A percentile compares a stretch with the other conserved stretches of the same genome.
phyloP scores from a whole-genome alignment of 139 green algal genomes.

The Chloropicon primus region DNA sequence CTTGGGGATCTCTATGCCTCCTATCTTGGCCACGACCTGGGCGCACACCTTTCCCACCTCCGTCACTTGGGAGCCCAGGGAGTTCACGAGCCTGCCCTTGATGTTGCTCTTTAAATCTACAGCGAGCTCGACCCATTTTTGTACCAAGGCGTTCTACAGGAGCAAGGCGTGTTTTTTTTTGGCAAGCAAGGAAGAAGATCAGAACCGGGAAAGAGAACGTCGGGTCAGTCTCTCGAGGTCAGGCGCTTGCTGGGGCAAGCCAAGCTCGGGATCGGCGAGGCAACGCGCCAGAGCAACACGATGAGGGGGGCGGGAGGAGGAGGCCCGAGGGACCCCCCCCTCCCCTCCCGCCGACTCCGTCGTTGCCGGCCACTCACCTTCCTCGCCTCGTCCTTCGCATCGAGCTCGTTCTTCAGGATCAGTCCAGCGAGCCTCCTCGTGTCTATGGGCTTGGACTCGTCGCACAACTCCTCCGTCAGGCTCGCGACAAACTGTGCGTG shows the following conservation, averaged over 20 bases:
- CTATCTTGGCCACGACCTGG: slow-evolving; percentile 87
- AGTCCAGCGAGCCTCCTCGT: slow-evolving; percentile 70
- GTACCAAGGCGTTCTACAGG: slow-evolving; percentile 17
- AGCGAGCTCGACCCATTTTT: slow-evolving; percentile 57
- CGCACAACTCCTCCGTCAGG: slow-evolving; percentile 63
- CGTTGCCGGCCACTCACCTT: slow-evolving; percentile 25
- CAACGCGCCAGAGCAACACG: too few relatives aligned
- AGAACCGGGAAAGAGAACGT: too few relatives aligned
- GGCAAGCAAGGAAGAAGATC: too few relatives aligned
- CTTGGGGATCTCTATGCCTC: slow-evolving; percentile 73
- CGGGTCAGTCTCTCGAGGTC: too few relatives aligned
- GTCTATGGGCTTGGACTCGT: slow-evolving; percentile 48
- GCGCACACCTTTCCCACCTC: slow-evolving; percentile 23
- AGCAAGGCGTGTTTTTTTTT: too few relatives aligned
- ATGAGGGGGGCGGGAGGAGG: too few relatives aligned
- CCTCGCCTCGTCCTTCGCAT: slow-evolving; percentile 58
- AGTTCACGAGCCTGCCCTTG: slow-evolving; percentile 53
- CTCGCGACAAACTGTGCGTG: slow-evolving; percentile 54
- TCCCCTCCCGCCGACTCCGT: too few relatives aligned
- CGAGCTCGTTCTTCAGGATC: slow-evolving; percentile 90
- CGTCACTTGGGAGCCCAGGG: slow-evolving; percentile 44
- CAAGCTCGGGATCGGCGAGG: too few relatives aligned
- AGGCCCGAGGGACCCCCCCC: too few relatives aligned
- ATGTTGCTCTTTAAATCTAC: slow-evolving; percentile 51
- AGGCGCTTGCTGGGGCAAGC: too few relatives aligned